Evolutionary conservation across 1,284 basidiomycete genomes (phyloP).

Genomic region (Sutorius eximius): DNA sequence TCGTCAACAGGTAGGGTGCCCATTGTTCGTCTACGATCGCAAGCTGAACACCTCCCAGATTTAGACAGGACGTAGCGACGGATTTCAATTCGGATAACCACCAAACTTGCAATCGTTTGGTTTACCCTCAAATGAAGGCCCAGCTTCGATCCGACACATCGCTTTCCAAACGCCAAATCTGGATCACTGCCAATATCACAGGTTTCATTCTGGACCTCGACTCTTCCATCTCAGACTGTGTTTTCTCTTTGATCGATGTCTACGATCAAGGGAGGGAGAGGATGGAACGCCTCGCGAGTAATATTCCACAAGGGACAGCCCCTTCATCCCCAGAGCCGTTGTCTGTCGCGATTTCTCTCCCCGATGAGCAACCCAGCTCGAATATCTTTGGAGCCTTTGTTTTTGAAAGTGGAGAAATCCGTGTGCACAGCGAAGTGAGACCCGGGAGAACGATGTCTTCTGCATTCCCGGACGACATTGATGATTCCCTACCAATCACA

Average conservation of each 20-base stretch:
- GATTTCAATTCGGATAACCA: conserved; percentile 78
- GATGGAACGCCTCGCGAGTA: conserved; percentile 60
- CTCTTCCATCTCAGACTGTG: conserved; percentile 75
- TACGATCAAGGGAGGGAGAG: conserved; percentile 82
- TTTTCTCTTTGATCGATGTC: conserved; percentile 82
- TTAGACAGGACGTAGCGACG: conserved; percentile 65
- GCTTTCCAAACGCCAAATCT: conserved; percentile 54
- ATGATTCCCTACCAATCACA: conserved; percentile 47
- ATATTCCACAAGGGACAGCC: conserved; percentile 45
- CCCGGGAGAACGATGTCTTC: conserved; percentile 39
- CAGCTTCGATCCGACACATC: conserved; percentile 63
- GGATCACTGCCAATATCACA: conserved; percentile 73
- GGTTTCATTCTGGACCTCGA: conserved; percentile 88
- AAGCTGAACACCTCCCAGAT: conserved; percentile 45
- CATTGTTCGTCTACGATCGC: background rate
- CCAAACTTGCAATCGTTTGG: conserved; percentile 69
- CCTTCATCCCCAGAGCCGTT: conserved; percentile 25
- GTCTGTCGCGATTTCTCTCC: conserved; percentile 5
- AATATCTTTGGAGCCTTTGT: conserved; percentile 72
- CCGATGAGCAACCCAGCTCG: conserved; percentile 43
- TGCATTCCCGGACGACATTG: conserved; percentile 43
- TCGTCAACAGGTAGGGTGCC: conserved; percentile 64
- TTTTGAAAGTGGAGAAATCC: conserved; percentile 80
- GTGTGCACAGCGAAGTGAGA: conserved; percentile 53
- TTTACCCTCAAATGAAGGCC: conserved; percentile 81